Base-by-base conservation (phyloP, 345 rosid species). In the Cardamine resedifolia region DNA sequence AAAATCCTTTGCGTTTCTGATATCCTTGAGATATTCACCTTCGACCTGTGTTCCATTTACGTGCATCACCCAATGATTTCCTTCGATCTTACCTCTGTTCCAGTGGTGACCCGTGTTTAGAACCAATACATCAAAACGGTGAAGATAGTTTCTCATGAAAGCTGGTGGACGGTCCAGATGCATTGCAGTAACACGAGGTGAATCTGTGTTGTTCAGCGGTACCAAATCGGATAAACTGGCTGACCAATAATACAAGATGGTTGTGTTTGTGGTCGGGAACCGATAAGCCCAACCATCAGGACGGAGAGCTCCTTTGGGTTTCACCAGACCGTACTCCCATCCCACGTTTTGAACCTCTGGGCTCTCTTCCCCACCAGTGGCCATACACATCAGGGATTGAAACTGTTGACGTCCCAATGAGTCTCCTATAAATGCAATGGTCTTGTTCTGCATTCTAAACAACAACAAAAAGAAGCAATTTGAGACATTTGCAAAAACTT, bases 21-120 rank as follows among this genome's bases (percentile, higher is more conserved):
- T 68, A n/a, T 82, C 76, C 26, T 73, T 80, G 27, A 85, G 81
- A 52, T 69, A 69, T 34, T 62, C 59, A 6, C 78, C 85, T 15
- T 80, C 36, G 6, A 73, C 68, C 7, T 77, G 86, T 63, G 83
- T 81, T 49, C 90, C 90, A 38, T 86, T 73, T 2, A 84, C 81
- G 23, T 89, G 83, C 84, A 85, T 79, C 64, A 83, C 90, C 91
- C 96, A 86, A 18, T 76, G 88, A 66, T 90, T 90, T 23, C 79
- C 86, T 58, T 69, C 77, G n/a, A 90, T 74, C 72, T 90, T 90
- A 4, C 91, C 91, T 80, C 81, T 72, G 81, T 88, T 90, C 96
- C 96, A 88, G n/a, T 90, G 93, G 71, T 90, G 96, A 16, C 91
- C 96, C 0, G 96, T 86, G 79, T 90, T 88, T 12, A 90, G 86